phyloP scores from a whole-genome alignment of 495 filamentous ascomycete genomes.

The Penicillium tannophilum region DNA sequence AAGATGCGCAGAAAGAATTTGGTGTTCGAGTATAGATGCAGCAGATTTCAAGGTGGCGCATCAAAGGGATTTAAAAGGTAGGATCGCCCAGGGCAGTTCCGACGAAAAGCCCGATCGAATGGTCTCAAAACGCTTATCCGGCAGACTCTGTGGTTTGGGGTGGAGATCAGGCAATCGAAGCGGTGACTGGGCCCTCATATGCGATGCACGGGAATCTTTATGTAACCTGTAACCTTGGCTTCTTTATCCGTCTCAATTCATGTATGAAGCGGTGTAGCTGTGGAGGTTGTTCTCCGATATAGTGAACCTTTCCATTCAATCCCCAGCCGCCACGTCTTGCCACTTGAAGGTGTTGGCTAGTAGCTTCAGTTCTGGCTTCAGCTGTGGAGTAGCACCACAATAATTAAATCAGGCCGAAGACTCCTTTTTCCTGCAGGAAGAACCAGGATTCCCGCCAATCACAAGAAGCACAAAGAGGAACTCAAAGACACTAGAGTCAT shows the following conservation, averaged over 20 bases:
- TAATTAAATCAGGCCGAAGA: not conserved
- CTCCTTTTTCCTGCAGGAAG: slow-evolving; percentile 2
- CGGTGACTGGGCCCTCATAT: slow-evolving; percentile 13
- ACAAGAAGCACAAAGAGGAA: slow-evolving; percentile 1
- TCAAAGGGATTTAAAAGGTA: not conserved
- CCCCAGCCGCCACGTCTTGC: slow-evolving; percentile 22
- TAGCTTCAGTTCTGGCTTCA: not conserved
- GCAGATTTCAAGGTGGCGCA: not conserved
- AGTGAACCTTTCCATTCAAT: not conserved
- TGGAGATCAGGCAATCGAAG: slow-evolving; percentile 25
- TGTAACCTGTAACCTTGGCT: slow-evolving; percentile 6
- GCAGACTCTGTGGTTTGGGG: slow-evolving; percentile 9
- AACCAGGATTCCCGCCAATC: not conserved
- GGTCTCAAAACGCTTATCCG: slow-evolving; percentile 16
- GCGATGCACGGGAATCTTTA: not conserved
- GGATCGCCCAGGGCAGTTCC: not conserved
- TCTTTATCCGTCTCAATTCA: not conserved
- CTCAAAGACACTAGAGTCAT: not conserved
- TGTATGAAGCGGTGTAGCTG: slow-evolving; percentile 15
- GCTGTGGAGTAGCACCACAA: not conserved
- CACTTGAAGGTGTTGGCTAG: slow-evolving; percentile 10
- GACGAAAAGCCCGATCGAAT: not conserved
- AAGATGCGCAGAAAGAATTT: not conserved
- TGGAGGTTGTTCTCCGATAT: not conserved
- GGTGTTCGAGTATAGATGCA: not conserved